Base-by-base conservation (phyloP, 768 basidiomycete genomes). In the Lentinula sp. region DNA sequence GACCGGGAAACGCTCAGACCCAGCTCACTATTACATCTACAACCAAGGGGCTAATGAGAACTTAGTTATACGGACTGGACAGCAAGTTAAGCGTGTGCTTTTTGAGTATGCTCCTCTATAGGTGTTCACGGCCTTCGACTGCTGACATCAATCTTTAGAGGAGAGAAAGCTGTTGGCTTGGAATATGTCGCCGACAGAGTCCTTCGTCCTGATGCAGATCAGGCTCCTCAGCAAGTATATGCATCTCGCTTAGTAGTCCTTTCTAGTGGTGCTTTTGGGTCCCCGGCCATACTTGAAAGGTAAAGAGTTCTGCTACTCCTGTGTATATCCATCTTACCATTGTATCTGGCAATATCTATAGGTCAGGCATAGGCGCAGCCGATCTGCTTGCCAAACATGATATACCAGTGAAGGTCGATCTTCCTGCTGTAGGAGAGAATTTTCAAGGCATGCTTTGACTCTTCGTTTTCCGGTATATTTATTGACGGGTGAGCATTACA, bases 401-500 rank as follows among this genome's bases (percentile, higher is more conserved):
- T 11, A 74, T 86, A 35, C 62, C 71, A 6, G 66, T 69, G 37
- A 63, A 73, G 49, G 67, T 82, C 15, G 78, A 83, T 52, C 75
- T 84, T 5, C 82, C 83, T 1, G 78, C 78, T 32, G 84, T 87
- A 2, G 84, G 85, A 4, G 76, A 78, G 65, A 83, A 83, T 59
- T 74, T 70, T 40, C 65, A 68, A 18, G 73, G 71, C 69, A 15
- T n/a, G 51, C 23, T 18, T 49, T 34, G 35, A 31, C 11, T n/a
- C 15, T 39, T 7, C 21, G 23, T 16, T 31, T 16, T 28, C 34
- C 16, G 6, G 21, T 16, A 3, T 21, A 7, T 48, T 37, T 15
- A 6, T n/a, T 39, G 15, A 34, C 32, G 23, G 42, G 37, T 74
- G 56, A 67, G 67, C 10, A 68, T 3, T 55, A 65, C n/a, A 42